A percentile compares a stretch with the other conserved stretches of the same genome.
These are phyloP conservation scores for Kodamaea hsintzibuensis DNA, from an alignment of 805 yeast genomes.

Conservation along the genomic window DNA sequence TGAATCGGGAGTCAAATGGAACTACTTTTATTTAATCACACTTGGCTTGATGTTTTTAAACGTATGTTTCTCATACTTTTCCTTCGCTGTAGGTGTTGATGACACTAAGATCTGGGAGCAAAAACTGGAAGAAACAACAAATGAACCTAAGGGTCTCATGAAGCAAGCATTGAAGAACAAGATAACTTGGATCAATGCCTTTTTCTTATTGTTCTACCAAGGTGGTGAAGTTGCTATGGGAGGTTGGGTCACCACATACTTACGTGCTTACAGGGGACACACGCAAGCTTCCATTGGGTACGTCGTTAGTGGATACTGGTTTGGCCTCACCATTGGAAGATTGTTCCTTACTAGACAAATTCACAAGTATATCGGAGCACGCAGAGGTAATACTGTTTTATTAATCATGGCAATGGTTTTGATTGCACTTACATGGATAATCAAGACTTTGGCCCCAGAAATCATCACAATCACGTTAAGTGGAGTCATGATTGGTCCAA, in stretches of 20 bases:
- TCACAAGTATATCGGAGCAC: conserved; percentile 18
- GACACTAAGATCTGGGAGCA: conserved; percentile 14
- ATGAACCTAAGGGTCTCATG: conserved; percentile 8
- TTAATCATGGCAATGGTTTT: conserved; percentile 13
- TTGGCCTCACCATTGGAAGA: conserved; percentile 25
- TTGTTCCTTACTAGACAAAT: conserved; percentile 18
- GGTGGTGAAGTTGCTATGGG: conserved; percentile 24
- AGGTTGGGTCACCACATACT: conserved; percentile 27
- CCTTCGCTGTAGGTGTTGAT: conserved; percentile 18
- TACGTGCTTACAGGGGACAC: conserved; percentile 22
- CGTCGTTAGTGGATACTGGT: conserved; percentile 26
- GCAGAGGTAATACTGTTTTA: conserved; percentile 16
- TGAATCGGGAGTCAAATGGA: conserved; percentile 18
- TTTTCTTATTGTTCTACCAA: conserved; percentile 22
- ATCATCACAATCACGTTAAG: conserved; percentile 19
- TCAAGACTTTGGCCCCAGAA: conserved; percentile 15
- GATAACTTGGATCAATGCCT: conserved; percentile 21
- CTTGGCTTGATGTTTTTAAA: conserved; percentile 17
- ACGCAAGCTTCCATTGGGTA: conserved; percentile 18
- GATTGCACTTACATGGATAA: conserved; percentile 19
- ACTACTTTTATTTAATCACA: conserved; percentile 19
- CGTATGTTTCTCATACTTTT: conserved; percentile 8
- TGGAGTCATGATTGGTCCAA: conserved; percentile 51
- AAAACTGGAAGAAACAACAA: conserved; percentile 8
- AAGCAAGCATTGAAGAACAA: conserved; percentile 16